Conservation (phyloP, 495 filamentous ascomycete genomes). For the Penicillium coprophilum region DNA sequence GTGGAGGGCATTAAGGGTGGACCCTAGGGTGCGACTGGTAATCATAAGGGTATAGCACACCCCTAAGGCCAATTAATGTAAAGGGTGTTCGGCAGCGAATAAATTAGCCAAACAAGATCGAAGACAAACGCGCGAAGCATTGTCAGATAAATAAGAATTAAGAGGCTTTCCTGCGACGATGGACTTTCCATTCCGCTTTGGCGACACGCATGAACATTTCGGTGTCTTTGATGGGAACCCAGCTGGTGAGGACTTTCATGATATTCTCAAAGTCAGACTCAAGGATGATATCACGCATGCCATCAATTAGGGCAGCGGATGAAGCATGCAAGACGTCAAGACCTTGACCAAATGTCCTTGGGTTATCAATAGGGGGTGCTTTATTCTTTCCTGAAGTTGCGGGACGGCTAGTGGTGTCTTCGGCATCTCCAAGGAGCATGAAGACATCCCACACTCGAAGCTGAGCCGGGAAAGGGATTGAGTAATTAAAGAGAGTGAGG, state of each 20-base stretch:
- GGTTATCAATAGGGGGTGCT: slow-evolving; percentile 10
- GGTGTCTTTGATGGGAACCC: slow-evolving; percentile 93
- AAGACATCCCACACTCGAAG: slow-evolving; percentile 99
- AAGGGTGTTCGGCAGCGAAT: neutral
- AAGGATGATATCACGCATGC: slow-evolving; percentile 84
- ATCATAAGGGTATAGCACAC: slow-evolving; percentile 32
- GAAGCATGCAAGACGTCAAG: slow-evolving; percentile 91
- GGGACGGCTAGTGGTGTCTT: slow-evolving; percentile 26
- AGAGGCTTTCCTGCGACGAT: slow-evolving; percentile 49
- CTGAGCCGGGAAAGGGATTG: slow-evolving; percentile 92
- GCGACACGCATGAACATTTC: slow-evolving; percentile 93
- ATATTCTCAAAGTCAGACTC: slow-evolving; percentile 96
- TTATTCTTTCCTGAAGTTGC: slow-evolving; percentile 39
- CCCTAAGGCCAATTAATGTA: slow-evolving; percentile 18
- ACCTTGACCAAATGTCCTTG: slow-evolving; percentile 58
- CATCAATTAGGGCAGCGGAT: slow-evolving; percentile 87
- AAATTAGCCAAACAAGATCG: neutral
- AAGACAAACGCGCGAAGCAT: neutral
- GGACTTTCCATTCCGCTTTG: slow-evolving; percentile 85
- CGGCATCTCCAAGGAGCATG: slow-evolving; percentile 86
- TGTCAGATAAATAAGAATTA: slow-evolving; percentile 14
- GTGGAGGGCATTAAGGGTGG: slow-evolving; percentile 23
- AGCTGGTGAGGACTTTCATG: slow-evolving; percentile 96
- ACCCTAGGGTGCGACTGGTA: slow-evolving; percentile 13
- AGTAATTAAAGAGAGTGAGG: slow-evolving; percentile 95